A percentile compares a stretch with the other conserved stretches of the same genome.
These are phyloP conservation scores for Bertia moriformis DNA, from an alignment of 2,329 filamentous ascomycete genomes.

Conservation along the genomic window DNA sequence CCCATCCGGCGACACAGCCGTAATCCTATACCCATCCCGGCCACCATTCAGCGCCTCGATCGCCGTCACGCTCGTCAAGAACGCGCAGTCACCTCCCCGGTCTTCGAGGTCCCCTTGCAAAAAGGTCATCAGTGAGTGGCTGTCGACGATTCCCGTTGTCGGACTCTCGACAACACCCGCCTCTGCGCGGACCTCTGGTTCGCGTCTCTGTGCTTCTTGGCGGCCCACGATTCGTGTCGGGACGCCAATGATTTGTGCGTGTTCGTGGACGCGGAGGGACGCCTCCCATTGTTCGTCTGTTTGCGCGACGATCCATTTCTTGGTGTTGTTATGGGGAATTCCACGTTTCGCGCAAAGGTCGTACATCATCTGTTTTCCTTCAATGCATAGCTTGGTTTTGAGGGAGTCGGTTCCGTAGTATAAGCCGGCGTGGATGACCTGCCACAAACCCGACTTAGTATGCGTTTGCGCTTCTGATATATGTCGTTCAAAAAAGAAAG, in stretches of 20 bases:
- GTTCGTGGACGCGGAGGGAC: conserved; percentile 13
- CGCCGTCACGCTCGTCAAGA: conserved; percentile 33
- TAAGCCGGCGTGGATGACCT: conserved; percentile 51
- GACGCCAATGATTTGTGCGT: conserved; percentile 23
- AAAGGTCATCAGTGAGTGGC: conserved; percentile 45
- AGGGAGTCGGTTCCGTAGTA: conserved; percentile 47
- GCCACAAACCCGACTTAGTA: not conserved
- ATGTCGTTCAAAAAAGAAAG: not conserved
- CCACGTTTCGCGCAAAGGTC: conserved; percentile 35
- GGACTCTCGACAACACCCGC: conserved; percentile 46
- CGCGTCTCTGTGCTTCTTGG: conserved; percentile 33
- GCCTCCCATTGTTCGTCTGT: conserved; percentile 36
- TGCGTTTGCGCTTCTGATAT: not conserved
- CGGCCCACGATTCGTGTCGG: conserved; percentile 39
- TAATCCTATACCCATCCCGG: conserved; percentile 34
- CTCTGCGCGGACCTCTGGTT: conserved; percentile 44
- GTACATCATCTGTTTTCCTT: conserved; percentile 46
- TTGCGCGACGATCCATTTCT: conserved; percentile 48
- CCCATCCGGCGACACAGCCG: conserved; percentile 7
- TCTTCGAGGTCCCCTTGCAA: conserved; percentile 44
- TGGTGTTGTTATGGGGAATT: conserved; percentile 41
- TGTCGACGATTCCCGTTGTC: conserved; percentile 50
- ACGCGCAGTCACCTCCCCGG: conserved; percentile 38
- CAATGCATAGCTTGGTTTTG: conserved; percentile 48
- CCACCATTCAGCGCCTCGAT: conserved; percentile 22